Percentiles rank a stretch among this genome's conserved stretches.
Evolutionary conservation across 129 eudicot species (phyloP).

Genomic region (Saposhnikovia divaricata): DNA sequence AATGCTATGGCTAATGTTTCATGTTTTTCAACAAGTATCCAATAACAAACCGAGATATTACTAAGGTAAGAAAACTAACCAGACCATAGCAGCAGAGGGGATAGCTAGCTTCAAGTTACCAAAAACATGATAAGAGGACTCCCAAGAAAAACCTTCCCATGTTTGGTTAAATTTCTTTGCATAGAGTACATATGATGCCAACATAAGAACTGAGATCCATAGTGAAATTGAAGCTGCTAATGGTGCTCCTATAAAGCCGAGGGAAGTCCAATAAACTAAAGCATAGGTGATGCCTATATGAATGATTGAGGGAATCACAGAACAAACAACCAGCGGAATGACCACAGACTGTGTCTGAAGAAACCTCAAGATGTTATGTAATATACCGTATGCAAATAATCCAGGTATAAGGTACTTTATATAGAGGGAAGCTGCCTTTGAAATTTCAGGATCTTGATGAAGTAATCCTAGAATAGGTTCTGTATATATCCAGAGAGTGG

Average conservation of each 20-base stretch:
- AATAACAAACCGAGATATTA: background rate
- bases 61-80: constrained; percentile 33
- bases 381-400: constrained; percentile 50
- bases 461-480: constrained; percentile 45
- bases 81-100: constrained; percentile 92
- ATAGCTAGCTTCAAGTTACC: constrained; percentile 61
- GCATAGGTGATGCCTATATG: constrained; percentile 50
- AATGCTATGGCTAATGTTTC: background rate
- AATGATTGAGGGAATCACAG: constrained; percentile 42
- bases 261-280: constrained; percentile 44
- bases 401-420: constrained; percentile 66
- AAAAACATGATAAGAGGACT: constrained; percentile 39
- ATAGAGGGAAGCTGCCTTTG: constrained; percentile 55
- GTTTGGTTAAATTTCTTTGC: constrained; percentile 36
- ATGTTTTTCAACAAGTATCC: background rate
- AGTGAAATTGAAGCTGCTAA: constrained; percentile 60
- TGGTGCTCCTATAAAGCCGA: constrained; percentile 62
- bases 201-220: constrained; percentile 51
- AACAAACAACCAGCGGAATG: constrained; percentile 51
- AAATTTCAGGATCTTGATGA: constrained; percentile 60
- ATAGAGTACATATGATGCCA: constrained; percentile 39
- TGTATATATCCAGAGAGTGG: constrained; percentile 60
- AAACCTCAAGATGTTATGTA: constrained; percentile 64
- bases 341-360: constrained; percentile 78
- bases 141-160: constrained; percentile 59